These are phyloP conservation scores for Zizania latifolia DNA, from an alignment of 176 grass and related monocot genomes.

Conservation along the genomic window DNA sequence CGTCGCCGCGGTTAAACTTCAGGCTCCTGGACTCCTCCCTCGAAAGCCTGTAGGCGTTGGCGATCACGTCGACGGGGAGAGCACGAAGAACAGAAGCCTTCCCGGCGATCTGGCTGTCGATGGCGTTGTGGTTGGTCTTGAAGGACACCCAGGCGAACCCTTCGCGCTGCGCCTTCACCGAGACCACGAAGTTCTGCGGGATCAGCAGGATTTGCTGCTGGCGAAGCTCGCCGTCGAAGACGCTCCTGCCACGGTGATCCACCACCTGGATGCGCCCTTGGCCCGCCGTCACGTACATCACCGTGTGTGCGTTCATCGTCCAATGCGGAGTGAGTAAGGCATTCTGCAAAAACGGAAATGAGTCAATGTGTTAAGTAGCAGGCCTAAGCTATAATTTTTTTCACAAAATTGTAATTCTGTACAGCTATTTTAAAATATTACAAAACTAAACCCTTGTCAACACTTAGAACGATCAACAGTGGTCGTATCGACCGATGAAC, in stretches of 20 bases:
- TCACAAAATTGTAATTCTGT: too few species aligned
- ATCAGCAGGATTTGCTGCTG: conserved; percentile 25
- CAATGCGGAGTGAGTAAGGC: conserved; percentile 29
- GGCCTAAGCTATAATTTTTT: too few species aligned
- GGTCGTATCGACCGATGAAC: too few species aligned
- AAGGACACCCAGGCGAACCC: conserved; percentile 33
- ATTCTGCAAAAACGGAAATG: conserved; percentile 25
- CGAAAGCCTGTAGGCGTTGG: conserved; percentile 19
- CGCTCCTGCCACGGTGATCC: conserved; percentile 24
- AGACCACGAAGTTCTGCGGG: conserved; percentile 21
- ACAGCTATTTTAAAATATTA: too few species aligned
- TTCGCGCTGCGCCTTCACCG: conserved; percentile 7
- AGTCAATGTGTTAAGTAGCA: background rate
- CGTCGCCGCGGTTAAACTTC: conserved; percentile 25
- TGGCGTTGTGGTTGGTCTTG: conserved; percentile 37
- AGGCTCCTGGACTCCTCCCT: conserved; percentile 26
- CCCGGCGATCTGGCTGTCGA: conserved; percentile 30
- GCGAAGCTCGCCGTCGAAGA: conserved; percentile 34
- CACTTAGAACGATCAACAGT: too few species aligned
- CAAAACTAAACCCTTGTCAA: too few species aligned
- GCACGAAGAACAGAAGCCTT: conserved; percentile 27
- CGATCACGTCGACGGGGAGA: conserved; percentile 34
- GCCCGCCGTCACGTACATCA: conserved; percentile 32
- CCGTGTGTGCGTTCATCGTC: conserved; percentile 38
- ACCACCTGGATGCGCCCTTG: conserved; percentile 29